These are phyloP conservation scores for Cyclotella sp. DNA, from an alignment of 108 stramenopile genomes.

Conservation along the genomic window DNA sequence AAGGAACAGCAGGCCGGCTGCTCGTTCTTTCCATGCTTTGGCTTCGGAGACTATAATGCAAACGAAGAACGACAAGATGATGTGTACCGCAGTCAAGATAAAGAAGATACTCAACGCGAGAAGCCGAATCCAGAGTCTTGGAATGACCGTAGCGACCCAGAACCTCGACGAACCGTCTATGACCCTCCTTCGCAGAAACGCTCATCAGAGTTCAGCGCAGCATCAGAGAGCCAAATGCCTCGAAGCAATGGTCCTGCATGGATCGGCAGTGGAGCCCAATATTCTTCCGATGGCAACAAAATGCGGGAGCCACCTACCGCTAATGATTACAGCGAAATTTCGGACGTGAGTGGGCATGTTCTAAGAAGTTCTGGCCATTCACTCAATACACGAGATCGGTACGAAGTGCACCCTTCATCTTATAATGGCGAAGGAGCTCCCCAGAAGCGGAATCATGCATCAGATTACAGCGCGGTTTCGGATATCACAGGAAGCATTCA, in stretches of 20 bases:
- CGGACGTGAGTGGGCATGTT: conserved; percentile 11
- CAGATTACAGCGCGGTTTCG: conserved; percentile 11
- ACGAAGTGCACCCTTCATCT: neutral
- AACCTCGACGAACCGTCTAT: neutral
- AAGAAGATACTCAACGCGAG: conserved; percentile 9
- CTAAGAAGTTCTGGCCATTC: neutral
- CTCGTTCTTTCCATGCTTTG: conserved; percentile 22
- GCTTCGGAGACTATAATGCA: conserved; percentile 11
- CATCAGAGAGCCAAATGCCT: neutral
- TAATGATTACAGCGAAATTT: conserved; percentile 23
- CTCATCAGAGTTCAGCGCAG: conserved; percentile 3
- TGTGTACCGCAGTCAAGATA: neutral
- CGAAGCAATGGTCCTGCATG: conserved; percentile 7
- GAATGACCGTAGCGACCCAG: neutral
- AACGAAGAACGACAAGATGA: conserved; percentile 15
- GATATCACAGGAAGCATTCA: conserved; percentile 9
- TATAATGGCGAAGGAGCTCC: neutral
- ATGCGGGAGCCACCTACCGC: conserved; percentile 8
- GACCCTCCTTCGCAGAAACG: neutral
- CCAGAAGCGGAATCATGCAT: neutral
- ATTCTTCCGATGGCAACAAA: neutral
- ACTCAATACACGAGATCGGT: neutral
- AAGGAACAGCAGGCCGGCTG: neutral
- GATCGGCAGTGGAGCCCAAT: conserved; percentile 4
- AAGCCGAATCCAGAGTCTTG: neutral